These are phyloP conservation scores for Termitomyces sp. DNA, from an alignment of 768 basidiomycete genomes.

Conservation along the genomic window DNA sequence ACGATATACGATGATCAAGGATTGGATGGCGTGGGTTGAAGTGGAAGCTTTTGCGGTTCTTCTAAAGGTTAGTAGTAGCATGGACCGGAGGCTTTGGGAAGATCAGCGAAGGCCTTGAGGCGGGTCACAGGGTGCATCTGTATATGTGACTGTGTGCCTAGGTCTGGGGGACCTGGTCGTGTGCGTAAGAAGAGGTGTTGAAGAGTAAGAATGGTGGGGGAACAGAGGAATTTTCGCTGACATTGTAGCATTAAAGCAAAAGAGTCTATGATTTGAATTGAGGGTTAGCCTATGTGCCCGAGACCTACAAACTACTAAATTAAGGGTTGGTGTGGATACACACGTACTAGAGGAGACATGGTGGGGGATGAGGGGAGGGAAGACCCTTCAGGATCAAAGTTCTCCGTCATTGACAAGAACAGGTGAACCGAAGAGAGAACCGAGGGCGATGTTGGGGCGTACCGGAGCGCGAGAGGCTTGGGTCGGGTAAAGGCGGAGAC, in stretches of 20 bases:
- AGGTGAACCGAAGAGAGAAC: background rate
- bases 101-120: conserved; percentile 7
- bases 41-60: background rate
- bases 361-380: too few relatives aligned
- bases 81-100: too few relatives aligned
- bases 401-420: too few relatives aligned
- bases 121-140: background rate
- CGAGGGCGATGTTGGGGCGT: too few relatives aligned
- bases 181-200: background rate
- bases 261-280: background rate
- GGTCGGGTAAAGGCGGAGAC: too few relatives aligned
- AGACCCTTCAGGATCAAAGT: background rate
- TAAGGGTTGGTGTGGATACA: background rate
- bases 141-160: background rate
- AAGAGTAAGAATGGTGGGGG: background rate
- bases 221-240: too few relatives aligned
- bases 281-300: background rate
- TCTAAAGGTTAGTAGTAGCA: too few relatives aligned
- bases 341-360: too few relatives aligned
- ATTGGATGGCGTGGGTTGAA: background rate
- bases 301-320: background rate
- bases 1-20: conserved; percentile 5
- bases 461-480: too few relatives aligned
- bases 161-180: background rate
- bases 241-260: too few relatives aligned